Base-by-base conservation (phyloP, 2,329 filamentous ascomycete species). In the Talaromyces sp. region DNA sequence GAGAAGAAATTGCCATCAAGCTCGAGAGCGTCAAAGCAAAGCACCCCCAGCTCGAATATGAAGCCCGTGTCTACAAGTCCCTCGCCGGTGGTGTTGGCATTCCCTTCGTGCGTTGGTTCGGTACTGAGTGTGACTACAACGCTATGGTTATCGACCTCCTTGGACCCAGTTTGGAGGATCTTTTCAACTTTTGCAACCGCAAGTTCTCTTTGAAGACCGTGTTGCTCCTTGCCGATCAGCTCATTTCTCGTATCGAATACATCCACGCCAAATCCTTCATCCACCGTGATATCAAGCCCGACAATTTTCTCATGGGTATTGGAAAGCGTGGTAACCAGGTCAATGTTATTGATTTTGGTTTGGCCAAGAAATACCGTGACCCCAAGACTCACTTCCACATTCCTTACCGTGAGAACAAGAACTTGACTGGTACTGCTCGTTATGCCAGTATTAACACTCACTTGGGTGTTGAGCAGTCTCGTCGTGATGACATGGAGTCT, bases 131-230 rank as follows among this genome's bases (percentile, higher is more conserved):
- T 81, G 95, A 98, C 84, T 98, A 99, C 88, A 98, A 99, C 82
- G 95, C 95, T 79, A 98, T 99, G 95, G 95, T 99, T 61, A 88
- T 98, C 70, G 95, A 99, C 76, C 89, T 99, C 29, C 91, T 99
- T 66, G 95, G 95, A 45, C 95, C 95, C 71, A 95, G 91, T 75
- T 83, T 99, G 80, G 95, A 99, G 82, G 95, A 99, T 78, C 87
- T 99, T 38, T 99, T 99, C 91, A 98, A 99, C 88, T 98, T 98
- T 81, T 99, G 95, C 89, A 98, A 98, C 89, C 91, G 95, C 80
- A 98, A 98, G 80, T 99, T 98, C 85, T 97, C 95, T 13, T 84
- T 99, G 72, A 99, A 99, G 90, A 99, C 95, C 0, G 95, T 99
- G 31, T 86, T 99, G 51, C 88, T 99, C 29, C 88, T 99, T 59